Evolutionary conservation across 768 basidiomycete genomes (phyloP).

Genomic region (Coprinopsis strossmayeri): DNA sequence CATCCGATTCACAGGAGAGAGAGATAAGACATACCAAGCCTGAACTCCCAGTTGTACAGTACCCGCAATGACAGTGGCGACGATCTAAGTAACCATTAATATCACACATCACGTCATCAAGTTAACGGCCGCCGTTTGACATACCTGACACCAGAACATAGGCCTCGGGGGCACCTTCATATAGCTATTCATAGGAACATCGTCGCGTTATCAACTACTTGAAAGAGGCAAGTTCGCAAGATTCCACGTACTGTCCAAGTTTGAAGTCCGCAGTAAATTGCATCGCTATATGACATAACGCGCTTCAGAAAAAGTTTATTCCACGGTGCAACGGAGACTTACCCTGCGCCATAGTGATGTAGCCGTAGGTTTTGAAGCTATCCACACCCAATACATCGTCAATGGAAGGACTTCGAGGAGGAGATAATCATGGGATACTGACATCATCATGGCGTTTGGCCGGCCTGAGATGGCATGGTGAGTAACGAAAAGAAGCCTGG

Average conservation of each 20-base stretch:
- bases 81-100: constrained; percentile 33
- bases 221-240: not conserved
- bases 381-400: no score
- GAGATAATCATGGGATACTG: constrained; percentile 9
- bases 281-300: constrained; percentile 39
- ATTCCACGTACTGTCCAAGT: constrained; percentile 58
- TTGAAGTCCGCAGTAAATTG: constrained; percentile 72
- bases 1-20: not conserved
- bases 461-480: constrained; percentile 47
- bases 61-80: constrained; percentile 54
- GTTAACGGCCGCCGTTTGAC: constrained; percentile 11
- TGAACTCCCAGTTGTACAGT: constrained; percentile 65
- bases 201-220: not conserved
- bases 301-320: not conserved
- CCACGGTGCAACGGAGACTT: not conserved
- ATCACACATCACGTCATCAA: no score
- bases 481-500: not conserved
- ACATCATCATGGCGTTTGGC: constrained; percentile 76
- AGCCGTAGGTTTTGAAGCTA: constrained; percentile 49
- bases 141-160: constrained; percentile 59
- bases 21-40: constrained; percentile 37
- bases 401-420: not conserved
- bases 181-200: constrained; percentile 16
- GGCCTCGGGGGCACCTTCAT: constrained; percentile 46
- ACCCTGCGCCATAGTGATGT: constrained; percentile 56